Evolutionary conservation across 1,284 basidiomycete species (phyloP).

Genomic region (Sphagnurus paluster): DNA sequence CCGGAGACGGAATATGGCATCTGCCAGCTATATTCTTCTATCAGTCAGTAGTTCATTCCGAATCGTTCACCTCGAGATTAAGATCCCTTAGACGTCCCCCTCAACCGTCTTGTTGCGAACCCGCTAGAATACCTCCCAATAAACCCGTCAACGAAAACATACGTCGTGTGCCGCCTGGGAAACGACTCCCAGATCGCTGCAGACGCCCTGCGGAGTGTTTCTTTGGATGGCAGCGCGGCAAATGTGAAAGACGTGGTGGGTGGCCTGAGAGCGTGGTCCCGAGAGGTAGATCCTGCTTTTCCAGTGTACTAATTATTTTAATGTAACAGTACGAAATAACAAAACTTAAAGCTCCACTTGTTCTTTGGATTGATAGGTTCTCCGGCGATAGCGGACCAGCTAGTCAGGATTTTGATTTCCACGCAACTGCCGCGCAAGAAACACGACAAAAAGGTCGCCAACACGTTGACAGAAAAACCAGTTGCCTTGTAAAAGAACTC

Average conservation of each 20-base stretch:
- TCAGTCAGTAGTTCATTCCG: slow-evolving; percentile 56
- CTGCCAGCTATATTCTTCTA: slow-evolving; percentile 74
- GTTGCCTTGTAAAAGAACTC: no score
- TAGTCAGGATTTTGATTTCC: no score
- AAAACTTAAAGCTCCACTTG: no score
- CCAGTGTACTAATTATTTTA: slow-evolving; percentile 70
- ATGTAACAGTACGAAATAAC: neutral
- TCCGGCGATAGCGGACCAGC: no score
- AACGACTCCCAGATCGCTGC: slow-evolving; percentile 94
- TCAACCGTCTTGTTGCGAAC: slow-evolving; percentile 59
- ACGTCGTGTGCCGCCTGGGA: slow-evolving; percentile 84
- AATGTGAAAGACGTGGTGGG: slow-evolving; percentile 73
- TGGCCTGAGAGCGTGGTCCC: slow-evolving; percentile 78
- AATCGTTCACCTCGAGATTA: neutral
- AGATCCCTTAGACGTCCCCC: slow-evolving; percentile 60
- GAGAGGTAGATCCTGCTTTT: slow-evolving; percentile 69
- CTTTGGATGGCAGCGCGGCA: slow-evolving; percentile 16
- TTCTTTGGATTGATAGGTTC: neutral
- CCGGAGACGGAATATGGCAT: slow-evolving; percentile 85
- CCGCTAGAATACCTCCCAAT: slow-evolving; percentile 44
- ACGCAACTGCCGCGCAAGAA: no score
- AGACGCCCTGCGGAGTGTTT: slow-evolving; percentile 51
- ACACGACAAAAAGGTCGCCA: no score
- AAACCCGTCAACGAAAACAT: slow-evolving; percentile 33
- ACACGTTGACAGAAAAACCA: no score